A percentile compares a stretch with the other conserved stretches of the same genome.
phyloP scores from a whole-genome alignment of 345 rosid genomes.

The Heritiera fomes region DNA sequence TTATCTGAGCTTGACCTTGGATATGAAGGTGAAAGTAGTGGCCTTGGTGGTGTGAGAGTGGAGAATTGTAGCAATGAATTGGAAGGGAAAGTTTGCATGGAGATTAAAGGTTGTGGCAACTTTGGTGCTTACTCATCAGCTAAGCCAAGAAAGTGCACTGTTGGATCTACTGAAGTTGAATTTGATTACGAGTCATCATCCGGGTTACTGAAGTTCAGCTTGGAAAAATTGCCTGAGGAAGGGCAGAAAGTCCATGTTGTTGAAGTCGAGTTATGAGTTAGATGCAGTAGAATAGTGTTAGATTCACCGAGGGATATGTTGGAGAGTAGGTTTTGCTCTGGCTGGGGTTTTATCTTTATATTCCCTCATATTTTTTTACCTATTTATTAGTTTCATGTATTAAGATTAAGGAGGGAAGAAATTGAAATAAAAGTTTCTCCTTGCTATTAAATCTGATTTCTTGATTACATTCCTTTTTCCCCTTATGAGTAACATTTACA shows the following conservation, averaged over 20 bases:
- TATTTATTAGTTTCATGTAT: background rate
- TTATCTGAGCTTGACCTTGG: slow-evolving; percentile 29
- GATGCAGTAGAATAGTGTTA: background rate
- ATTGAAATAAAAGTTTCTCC: slow-evolving; percentile 7
- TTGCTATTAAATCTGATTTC: background rate
- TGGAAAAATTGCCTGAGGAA: slow-evolving; percentile 53
- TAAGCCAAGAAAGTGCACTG: slow-evolving; percentile 65
- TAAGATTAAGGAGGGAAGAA: background rate
- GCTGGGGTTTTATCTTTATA: background rate
- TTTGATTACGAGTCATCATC: slow-evolving; percentile 49
- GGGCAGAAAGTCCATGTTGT: slow-evolving; percentile 44
- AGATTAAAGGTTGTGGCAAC: slow-evolving; percentile 74
- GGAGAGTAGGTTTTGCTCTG: background rate
- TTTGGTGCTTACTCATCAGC: slow-evolving; percentile 75
- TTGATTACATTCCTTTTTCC: background rate
- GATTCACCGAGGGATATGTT: background rate
- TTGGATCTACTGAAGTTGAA: slow-evolving; percentile 48
- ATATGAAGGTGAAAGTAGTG: slow-evolving; percentile 19
- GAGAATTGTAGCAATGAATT: slow-evolving; percentile 39
- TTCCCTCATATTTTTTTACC: slow-evolving; percentile 16
- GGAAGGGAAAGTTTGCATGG: slow-evolving; percentile 51
- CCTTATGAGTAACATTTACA: background rate
- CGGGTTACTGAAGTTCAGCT: slow-evolving; percentile 48
- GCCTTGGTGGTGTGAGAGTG: slow-evolving; percentile 18
- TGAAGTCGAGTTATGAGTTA: slow-evolving; percentile 43